Conservation (phyloP, 1,284 basidiomycete species). For the Athelia psychrophila region DNA sequence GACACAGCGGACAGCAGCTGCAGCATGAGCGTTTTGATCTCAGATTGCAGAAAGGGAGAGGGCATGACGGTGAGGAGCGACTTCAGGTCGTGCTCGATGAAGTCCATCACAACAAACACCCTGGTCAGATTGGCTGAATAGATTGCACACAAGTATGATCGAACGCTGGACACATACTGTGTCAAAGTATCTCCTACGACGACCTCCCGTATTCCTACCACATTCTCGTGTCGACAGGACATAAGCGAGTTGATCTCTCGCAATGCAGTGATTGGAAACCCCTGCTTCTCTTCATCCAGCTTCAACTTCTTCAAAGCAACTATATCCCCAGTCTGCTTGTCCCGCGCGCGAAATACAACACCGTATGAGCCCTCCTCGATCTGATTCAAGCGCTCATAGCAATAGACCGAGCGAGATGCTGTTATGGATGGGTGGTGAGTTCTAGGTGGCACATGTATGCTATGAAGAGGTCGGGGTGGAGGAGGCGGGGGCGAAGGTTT, state of each 20-base stretch:
- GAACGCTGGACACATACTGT: conserved; percentile 70
- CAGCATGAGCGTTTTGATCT: conserved; percentile 95
- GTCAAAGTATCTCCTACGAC: conserved; percentile 99
- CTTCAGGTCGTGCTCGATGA: conserved; percentile 99
- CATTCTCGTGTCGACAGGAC: conserved; percentile 90
- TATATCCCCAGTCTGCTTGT: conserved; percentile 91
- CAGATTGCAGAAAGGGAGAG: conserved; percentile 92
- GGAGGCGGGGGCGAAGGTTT: conserved; percentile 14
- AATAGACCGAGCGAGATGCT: conserved; percentile 89
- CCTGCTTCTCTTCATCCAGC: conserved; percentile 96
- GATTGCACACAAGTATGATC: background rate
- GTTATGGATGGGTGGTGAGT: conserved; percentile 72
- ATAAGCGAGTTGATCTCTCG: conserved; percentile 95
- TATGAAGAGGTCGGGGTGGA: conserved; percentile 37
- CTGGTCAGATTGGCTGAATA: conserved; percentile 39
- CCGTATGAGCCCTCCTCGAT: conserved; percentile 99
- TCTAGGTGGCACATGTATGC: conserved; percentile 72
- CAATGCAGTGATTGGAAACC: conserved; percentile 96
- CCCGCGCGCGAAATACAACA: conserved; percentile 92
- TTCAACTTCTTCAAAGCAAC: conserved; percentile 99
- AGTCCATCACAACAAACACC: conserved; percentile 99
- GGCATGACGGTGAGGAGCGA: conserved; percentile 93
- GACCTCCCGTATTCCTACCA: conserved; percentile 93
- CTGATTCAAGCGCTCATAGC: conserved; percentile 92
- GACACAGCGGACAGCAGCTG: conserved; percentile 93